These are phyloP conservation scores for Penicillium frequentans DNA, from an alignment of 2,329 filamentous ascomycete species.

Conservation along the genomic window DNA sequence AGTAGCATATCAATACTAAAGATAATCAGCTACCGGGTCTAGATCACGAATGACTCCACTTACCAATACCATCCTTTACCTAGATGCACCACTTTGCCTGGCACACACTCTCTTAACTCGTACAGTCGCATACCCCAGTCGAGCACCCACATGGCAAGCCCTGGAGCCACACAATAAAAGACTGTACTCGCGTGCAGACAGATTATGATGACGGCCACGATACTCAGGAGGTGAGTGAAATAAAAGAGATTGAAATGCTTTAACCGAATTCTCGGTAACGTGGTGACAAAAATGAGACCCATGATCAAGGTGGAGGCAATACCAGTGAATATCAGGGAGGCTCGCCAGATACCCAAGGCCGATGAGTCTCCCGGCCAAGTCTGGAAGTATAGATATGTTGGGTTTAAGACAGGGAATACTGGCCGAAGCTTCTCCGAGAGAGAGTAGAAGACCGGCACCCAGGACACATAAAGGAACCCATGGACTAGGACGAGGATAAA, in stretches of 20 bases:
- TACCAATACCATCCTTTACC: neutral
- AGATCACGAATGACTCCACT: neutral
- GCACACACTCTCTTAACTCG: neutral
- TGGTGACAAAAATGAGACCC: neutral
- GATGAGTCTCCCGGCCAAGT: neutral
- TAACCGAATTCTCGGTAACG: neutral
- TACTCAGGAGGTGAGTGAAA: neutral
- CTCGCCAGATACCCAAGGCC: neutral
- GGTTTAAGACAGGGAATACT: neutral
- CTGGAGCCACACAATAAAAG: neutral
- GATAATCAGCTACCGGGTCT: neutral
- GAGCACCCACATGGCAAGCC: neutral
- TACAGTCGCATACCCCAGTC: neutral
- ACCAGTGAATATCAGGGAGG: neutral
- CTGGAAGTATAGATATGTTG: neutral
- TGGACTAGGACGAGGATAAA: neutral
- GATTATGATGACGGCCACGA: neutral
- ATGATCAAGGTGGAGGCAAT: neutral
- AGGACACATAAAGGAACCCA: neutral
- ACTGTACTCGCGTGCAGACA: neutral
- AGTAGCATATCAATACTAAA: constrained; percentile 3
- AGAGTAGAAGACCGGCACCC: neutral
- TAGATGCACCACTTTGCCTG: neutral
- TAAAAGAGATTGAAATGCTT: neutral
- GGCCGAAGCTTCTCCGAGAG: neutral